Conservation (phyloP, 371 early-diverging fungal genomes). For the Globomyces sp. region DNA sequence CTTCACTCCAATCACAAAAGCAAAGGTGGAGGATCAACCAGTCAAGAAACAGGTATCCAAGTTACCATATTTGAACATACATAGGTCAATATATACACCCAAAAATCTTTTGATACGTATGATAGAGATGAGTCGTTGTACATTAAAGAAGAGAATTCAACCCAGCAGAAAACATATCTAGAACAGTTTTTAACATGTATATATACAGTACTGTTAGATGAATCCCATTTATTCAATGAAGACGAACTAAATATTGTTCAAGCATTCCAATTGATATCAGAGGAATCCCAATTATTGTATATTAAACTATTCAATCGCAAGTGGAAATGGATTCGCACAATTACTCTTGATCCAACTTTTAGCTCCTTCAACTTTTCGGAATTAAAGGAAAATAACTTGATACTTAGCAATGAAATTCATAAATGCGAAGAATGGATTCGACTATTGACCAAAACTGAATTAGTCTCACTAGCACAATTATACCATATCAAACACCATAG, state of each 20-base stretch:
- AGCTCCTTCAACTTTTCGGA: neutral
- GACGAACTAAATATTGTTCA: neutral
- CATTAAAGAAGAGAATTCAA: neutral
- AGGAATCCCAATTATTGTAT: neutral
- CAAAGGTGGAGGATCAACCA: neutral
- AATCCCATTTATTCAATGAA: neutral
- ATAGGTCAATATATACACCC: neutral
- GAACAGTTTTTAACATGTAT: neutral
- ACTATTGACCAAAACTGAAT: neutral
- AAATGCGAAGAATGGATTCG: neutral
- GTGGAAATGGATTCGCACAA: neutral
- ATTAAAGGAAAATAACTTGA: neutral
- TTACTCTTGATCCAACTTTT: neutral
- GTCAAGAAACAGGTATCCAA: neutral
- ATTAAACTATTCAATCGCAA: neutral
- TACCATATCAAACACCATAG: neutral
- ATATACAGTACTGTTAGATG: neutral
- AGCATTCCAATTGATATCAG: neutral
- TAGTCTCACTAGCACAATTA: neutral
- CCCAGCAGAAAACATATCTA: neutral
- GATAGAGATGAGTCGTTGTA: neutral
- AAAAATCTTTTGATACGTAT: neutral
- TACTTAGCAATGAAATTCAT: neutral
- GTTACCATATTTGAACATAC: neutral
- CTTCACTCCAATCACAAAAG: neutral